A percentile compares a stretch with the other conserved stretches of the same genome.
Conservation (phyloP, 352 stramenopile genomes). For the Phytophthora pistaciae region DNA sequence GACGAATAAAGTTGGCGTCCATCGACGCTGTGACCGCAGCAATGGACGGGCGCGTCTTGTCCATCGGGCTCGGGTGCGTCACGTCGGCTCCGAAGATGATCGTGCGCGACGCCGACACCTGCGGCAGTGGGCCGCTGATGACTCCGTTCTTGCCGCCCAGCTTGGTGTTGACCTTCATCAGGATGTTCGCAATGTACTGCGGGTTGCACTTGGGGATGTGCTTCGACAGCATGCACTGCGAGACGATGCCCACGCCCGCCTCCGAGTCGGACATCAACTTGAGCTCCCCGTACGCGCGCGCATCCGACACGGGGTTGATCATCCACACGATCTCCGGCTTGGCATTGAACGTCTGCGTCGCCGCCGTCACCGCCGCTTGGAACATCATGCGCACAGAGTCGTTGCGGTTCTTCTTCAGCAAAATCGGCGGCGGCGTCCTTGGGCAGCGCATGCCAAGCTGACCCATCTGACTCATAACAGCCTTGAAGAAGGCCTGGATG, state of each 20-base stretch:
- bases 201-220: conserved; percentile 64
- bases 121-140: conserved; percentile 51
- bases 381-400: conserved; percentile 52
- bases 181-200: conserved; percentile 80
- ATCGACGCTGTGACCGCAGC: conserved; percentile 86
- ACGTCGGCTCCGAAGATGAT: conserved; percentile 90
- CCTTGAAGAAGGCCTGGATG: conserved; percentile 67
- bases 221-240: conserved; percentile 82
- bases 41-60: conserved; percentile 79
- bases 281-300: conserved; percentile 65
- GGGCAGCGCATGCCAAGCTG: conserved; percentile 65
- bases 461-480: conserved; percentile 59
- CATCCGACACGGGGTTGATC: conserved; percentile 58
- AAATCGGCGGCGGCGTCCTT: conserved; percentile 45
- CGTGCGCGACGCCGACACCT: conserved; percentile 55
- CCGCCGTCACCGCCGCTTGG: conserved; percentile 43
- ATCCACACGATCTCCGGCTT: conserved; percentile 68
- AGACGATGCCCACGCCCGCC: conserved; percentile 65
- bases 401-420: conserved; percentile 46
- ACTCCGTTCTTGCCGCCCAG: conserved; percentile 73
- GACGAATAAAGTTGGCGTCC: conserved; percentile 75
- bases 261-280: conserved; percentile 81
- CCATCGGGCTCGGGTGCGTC: conserved; percentile 80
- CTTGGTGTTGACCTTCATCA: conserved; percentile 87
- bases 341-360: conserved; percentile 34